A percentile compares a stretch with the other conserved stretches of the same genome.
These are phyloP conservation scores for Leonotis leonurus DNA, from an alignment of 257 asterid species.

Conservation along the genomic window DNA sequence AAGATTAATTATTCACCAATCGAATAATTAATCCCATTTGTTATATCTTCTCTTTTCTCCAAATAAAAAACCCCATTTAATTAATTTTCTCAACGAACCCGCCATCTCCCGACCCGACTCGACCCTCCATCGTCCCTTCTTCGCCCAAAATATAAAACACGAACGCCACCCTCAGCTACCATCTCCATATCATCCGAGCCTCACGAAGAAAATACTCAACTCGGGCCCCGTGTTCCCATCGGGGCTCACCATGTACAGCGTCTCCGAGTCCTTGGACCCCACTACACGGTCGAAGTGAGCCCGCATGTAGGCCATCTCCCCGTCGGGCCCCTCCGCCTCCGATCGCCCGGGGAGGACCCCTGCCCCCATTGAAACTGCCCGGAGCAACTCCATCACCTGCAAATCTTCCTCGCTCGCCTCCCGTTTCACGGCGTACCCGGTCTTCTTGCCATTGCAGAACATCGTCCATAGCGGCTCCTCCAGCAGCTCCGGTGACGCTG, in stretches of 20 bases:
- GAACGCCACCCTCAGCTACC: background rate
- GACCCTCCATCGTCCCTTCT: too few species aligned
- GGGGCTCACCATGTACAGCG: conserved; percentile 84
- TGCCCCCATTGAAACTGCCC: conserved; percentile 83
- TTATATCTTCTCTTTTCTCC: background rate
- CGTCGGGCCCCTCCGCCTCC: conserved; percentile 55
- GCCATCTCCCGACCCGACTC: too few species aligned
- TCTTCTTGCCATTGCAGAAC: conserved; percentile 78
- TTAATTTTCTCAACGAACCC: background rate
- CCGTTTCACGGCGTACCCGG: conserved; percentile 54
- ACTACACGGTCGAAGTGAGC: conserved; percentile 73
- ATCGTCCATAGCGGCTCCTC: conserved; percentile 84
- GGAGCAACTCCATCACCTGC: conserved; percentile 67
- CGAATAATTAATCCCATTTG: background rate
- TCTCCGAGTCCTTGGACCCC: conserved; percentile 78
- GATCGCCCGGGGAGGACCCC: conserved; percentile 68
- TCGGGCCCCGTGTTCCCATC: conserved; percentile 79
- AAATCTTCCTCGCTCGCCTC: conserved; percentile 70
- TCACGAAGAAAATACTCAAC: conserved; percentile 81
- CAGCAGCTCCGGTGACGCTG: conserved; percentile 25
- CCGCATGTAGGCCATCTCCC: conserved; percentile 67
- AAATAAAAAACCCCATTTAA: too few species aligned
- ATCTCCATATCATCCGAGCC: conserved; percentile 32
- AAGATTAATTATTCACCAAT: background rate
- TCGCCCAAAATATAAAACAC: background rate